phyloP scores from a whole-genome alignment of 192 early-diverging fungal genomes.

The Pilobolus umbonatus region DNA sequence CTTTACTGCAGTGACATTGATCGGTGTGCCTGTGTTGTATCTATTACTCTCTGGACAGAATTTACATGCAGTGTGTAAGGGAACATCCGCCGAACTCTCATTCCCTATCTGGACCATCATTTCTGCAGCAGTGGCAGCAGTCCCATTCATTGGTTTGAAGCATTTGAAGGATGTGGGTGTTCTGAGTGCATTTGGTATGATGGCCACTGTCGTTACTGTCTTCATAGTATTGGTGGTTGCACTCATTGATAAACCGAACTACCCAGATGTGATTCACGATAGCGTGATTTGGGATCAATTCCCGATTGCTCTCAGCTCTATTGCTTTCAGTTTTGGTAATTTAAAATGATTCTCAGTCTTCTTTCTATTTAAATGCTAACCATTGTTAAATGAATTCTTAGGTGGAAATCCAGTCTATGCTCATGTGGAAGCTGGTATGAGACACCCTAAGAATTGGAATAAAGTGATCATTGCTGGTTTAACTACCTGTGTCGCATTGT shows the following conservation, averaged over 20 bases:
- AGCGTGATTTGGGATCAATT: slow-evolving; percentile 46
- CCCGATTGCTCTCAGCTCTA: slow-evolving; percentile 62
- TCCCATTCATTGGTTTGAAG: slow-evolving; percentile 66
- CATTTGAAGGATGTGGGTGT: slow-evolving; percentile 74
- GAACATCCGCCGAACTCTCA: slow-evolving; percentile 37
- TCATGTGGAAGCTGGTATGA: slow-evolving; percentile 73
- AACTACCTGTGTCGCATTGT: slow-evolving; percentile 55
- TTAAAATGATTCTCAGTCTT: not conserved
- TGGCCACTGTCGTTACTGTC: slow-evolving; percentile 65
- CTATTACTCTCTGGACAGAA: slow-evolving; percentile 66
- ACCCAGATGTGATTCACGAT: slow-evolving; percentile 19
- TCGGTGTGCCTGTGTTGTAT: slow-evolving; percentile 65
- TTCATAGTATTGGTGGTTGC: slow-evolving; percentile 54
- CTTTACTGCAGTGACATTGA: slow-evolving; percentile 56
- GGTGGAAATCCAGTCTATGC: slow-evolving; percentile 75
- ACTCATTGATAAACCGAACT: slow-evolving; percentile 29
- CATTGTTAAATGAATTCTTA: slow-evolving; percentile 3
- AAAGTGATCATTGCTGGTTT: slow-evolving; percentile 54
- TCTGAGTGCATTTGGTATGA: slow-evolving; percentile 59
- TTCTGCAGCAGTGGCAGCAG: slow-evolving; percentile 51
- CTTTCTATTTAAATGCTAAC: not conserved
- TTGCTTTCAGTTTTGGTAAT: slow-evolving; percentile 37
- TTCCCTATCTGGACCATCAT: slow-evolving; percentile 52
- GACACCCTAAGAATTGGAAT: slow-evolving; percentile 61
- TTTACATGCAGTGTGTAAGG: slow-evolving; percentile 51